Percentiles rank a stretch among this genome's conserved stretches.
phyloP scores from a whole-genome alignment of 225 moss, liverwort and hornwort genomes.

The Sphagnum tenellum region DNA sequence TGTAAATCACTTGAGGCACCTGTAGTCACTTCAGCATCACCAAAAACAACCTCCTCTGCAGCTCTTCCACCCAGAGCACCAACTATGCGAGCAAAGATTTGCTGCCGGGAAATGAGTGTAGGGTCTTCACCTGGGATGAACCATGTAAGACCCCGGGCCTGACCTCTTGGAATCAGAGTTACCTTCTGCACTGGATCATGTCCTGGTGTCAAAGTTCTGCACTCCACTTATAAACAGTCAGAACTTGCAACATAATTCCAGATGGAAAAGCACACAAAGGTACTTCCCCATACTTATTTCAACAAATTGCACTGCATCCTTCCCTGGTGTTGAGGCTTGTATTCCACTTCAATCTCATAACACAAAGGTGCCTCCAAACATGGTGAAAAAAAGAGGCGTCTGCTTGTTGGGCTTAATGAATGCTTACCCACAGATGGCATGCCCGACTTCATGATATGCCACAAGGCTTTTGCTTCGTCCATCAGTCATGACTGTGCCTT shows the following conservation, averaged over 20 bases:
- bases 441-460: constrained; percentile 55
- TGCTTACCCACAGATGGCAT: constrained; percentile 43
- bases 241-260: too few relatives aligned
- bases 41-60: constrained; percentile 9
- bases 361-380: too few relatives aligned
- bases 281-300: too few relatives aligned
- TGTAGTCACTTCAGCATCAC: constrained; percentile 10
- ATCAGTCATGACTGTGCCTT: constrained; percentile 37
- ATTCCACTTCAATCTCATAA: too few relatives aligned
- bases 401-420: too few relatives aligned
- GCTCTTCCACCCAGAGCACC: constrained; percentile 11
- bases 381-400: too few relatives aligned
- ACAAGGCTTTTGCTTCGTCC: constrained; percentile 51
- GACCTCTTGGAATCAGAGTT: constrained; percentile 11
- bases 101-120: constrained; percentile 8
- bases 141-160: constrained; percentile 11
- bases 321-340: too few relatives aligned
- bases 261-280: too few relatives aligned
- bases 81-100: constrained; percentile 11
- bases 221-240: neutral
- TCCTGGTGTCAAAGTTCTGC: constrained; percentile 14
- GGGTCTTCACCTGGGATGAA: constrained; percentile 15
- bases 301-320: too few relatives aligned
- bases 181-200: constrained; percentile 14
- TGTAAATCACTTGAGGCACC: constrained; percentile 14